A percentile compares a stretch with the other conserved stretches of the same genome.
phyloP scores from a whole-genome alignment of 306 rosid species.

The Pyrus communis region DNA sequence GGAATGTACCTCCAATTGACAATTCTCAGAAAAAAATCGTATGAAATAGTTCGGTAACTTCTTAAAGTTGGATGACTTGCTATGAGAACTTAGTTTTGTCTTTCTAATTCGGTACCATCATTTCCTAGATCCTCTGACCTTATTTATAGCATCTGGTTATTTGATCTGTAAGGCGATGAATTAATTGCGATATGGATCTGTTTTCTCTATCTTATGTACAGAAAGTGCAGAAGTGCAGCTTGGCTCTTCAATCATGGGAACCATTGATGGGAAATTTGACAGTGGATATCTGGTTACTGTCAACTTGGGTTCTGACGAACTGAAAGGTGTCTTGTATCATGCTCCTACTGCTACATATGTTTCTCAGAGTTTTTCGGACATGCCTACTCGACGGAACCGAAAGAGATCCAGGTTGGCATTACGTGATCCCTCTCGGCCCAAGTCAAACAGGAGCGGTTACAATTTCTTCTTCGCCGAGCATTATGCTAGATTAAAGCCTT shows the following conservation, averaged over 20 bases:
- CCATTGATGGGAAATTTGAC: constrained; percentile 66
- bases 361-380: constrained; percentile 27
- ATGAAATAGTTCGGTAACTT: neutral
- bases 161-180: neutral
- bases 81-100: neutral
- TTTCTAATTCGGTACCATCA: neutral
- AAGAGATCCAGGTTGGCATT: constrained; percentile 50
- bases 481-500: constrained; percentile 63
- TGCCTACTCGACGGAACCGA: constrained; percentile 20
- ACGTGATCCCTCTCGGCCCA: constrained; percentile 59
- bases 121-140: neutral
- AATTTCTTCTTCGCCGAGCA: constrained; percentile 73
- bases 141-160: neutral
- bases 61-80: neutral
- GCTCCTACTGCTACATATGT: constrained; percentile 32
- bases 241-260: constrained; percentile 47
- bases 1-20: neutral
- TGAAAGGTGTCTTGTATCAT: constrained; percentile 68
- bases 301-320: constrained; percentile 47
- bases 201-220: constrained; percentile 22
- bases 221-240: constrained; percentile 31
- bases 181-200: constrained; percentile 13
- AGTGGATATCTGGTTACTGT: constrained; percentile 59
- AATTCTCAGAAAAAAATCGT: neutral
- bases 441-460: constrained; percentile 77